These are phyloP conservation scores for Dittrichia graveolens DNA, from an alignment of 129 eudicot species.

Conservation along the genomic window DNA sequence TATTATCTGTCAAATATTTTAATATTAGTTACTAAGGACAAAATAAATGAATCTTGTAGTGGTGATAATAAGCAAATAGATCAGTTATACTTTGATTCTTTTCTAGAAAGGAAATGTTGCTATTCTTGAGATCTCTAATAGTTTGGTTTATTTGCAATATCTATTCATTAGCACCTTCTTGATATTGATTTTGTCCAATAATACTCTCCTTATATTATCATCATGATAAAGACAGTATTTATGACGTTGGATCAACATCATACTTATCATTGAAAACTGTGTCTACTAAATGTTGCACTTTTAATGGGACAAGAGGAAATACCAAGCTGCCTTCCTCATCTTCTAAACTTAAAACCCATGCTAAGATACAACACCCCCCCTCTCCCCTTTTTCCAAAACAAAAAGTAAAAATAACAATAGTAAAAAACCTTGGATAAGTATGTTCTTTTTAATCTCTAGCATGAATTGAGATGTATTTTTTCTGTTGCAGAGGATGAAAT, in stretches of 20 bases:
- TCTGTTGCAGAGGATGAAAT: conserved; percentile 78
- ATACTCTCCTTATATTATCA: conserved; percentile 8
- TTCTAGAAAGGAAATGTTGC: background rate
- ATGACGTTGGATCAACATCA: no score
- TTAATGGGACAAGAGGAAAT: no score
- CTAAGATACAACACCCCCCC: background rate
- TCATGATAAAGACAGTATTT: background rate
- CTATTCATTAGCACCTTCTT: background rate
- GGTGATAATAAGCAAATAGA: conserved; percentile 16
- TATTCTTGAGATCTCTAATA: conserved; percentile 7
- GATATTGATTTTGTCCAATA: conserved; percentile 7
- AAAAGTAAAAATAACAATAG: background rate
- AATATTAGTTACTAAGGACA: background rate
- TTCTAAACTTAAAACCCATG: no score
- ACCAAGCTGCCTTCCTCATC: no score
- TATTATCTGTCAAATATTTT: background rate
- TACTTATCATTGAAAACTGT: no score
- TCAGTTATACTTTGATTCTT: conserved; percentile 2
- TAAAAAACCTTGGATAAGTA: conserved; percentile 5
- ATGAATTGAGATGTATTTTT: conserved; percentile 13
- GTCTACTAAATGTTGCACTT: no score
- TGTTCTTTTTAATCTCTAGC: conserved; percentile 17
- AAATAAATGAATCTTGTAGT: background rate
- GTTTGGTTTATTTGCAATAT: background rate
- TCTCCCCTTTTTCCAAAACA: background rate